Base-by-base conservation (phyloP, 1,284 basidiomycete species). In the Wallemia hederae region DNA sequence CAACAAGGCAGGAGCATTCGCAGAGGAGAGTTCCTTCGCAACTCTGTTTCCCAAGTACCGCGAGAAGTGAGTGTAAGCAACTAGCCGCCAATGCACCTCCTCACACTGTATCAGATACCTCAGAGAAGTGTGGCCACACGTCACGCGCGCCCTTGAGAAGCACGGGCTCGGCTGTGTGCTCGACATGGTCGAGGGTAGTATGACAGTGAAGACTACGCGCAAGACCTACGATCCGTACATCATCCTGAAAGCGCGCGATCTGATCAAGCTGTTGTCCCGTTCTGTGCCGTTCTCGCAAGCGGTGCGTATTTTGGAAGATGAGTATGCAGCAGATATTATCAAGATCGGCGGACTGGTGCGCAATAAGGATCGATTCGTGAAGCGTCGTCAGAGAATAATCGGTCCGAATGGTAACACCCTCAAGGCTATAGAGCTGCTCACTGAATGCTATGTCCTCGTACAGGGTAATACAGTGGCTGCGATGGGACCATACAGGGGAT, bases 31-130 rank as follows among this genome's bases (percentile, higher is more conserved):
- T 7, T 91, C 86, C 0, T 99, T 98, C 67, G 91, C 94, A 1
- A 94, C 94, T 0, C 79, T 99, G 7, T 99, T 99, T 71, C 94
- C 94, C 27, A 98, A 96, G 72, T 98, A 98, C 70, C 80, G 94
- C 62, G 92, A 99, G 78, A 88, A 85, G 66, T 34, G 33, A 11
- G 33, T 34, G 14, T 34, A 34, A 11, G 14, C 33, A 11, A 34
- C 33, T 34, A 11, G 14, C 33, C 33, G 11, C 33, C 14, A 14
- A n/a, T n/a, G 11, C 33, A 34, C 33, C 33, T n/a, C 33, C 33
- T 11, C 33, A n/a, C 33, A n/a, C n/a, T 34, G 14, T n/a, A 34
- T n/a, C 33, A 34, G 33, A n/a, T 97, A 98, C 69, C 74, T 99
- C 59, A 79, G 89, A 61, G 87, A 94, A 71, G 82, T 87, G 60